A percentile compares a stretch with the other conserved stretches of the same genome.
Conservation (phyloP, 192 early-diverging fungal species). For the Pilobolus umbonatus region DNA sequence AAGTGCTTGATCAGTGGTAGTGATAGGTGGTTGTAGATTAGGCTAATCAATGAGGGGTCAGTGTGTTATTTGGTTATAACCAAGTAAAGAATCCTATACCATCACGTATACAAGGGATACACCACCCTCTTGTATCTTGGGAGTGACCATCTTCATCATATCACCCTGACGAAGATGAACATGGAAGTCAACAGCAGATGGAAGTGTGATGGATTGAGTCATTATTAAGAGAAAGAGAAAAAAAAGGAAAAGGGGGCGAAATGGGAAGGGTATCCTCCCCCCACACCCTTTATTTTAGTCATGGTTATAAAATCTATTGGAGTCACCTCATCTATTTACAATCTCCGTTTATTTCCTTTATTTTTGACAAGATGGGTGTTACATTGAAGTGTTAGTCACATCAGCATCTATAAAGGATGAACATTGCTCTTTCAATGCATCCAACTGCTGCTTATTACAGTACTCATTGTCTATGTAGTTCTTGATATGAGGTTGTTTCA, state of each 20-base stretch:
- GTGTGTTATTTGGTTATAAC: neutral
- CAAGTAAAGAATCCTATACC: constrained; percentile 43
- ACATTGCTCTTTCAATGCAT: too few relatives aligned
- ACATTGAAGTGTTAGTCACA: too few relatives aligned
- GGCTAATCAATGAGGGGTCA: constrained; percentile 53
- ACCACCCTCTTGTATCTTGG: constrained; percentile 72
- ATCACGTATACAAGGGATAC: constrained; percentile 87
- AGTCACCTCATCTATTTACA: too few relatives aligned
- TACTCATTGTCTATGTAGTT: too few relatives aligned
- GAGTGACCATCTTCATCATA: constrained; percentile 89
- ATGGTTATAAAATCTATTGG: too few relatives aligned
- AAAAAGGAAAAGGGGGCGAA: neutral
- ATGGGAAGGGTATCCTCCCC: neutral
- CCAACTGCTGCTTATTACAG: too few relatives aligned
- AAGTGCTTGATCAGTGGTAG: constrained; percentile 80
- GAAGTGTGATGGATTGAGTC: constrained; percentile 48
- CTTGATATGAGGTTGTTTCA: too few relatives aligned
- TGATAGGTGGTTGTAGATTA: constrained; percentile 89
- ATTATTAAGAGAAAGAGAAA: constrained; percentile 5
- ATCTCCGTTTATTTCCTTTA: too few relatives aligned
- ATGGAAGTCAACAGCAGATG: constrained; percentile 88
- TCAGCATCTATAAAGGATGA: too few relatives aligned
- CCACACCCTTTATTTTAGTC: too few relatives aligned
- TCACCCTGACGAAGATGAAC: constrained; percentile 88
- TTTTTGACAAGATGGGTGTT: too few relatives aligned